phyloP scores from a whole-genome alignment of 2,329 filamentous ascomycete species.

The Apiospora malaysiana region DNA sequence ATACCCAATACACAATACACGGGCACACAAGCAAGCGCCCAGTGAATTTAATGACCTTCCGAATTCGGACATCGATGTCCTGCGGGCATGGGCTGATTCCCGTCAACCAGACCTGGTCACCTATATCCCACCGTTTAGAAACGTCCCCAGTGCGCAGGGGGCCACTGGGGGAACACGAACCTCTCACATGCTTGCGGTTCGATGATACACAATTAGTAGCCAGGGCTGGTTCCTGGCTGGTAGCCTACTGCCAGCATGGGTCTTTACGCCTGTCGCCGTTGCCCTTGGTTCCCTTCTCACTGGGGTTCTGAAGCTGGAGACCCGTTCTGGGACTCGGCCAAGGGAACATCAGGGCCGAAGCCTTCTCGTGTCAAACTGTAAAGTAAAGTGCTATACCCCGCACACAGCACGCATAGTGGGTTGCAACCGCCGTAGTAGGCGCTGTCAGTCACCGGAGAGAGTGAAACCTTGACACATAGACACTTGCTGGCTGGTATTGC shows the following conservation, averaged over 20 bases:
- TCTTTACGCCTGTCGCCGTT: neutral
- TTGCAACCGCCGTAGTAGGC: neutral
- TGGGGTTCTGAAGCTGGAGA: neutral
- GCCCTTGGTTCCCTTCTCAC: neutral
- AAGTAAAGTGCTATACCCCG: neutral
- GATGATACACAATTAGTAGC: neutral
- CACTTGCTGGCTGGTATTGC: neutral
- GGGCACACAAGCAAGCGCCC: neutral
- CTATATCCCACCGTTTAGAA: neutral
- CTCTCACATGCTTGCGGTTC: neutral
- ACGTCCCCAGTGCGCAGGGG: neutral
- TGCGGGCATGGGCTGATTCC: conserved; percentile 15
- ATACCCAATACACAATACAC: neutral
- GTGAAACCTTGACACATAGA: neutral
- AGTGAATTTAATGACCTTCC: conserved; percentile 11
- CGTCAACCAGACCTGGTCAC: neutral
- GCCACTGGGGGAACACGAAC: neutral
- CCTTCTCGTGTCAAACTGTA: conserved; percentile 2
- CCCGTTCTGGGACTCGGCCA: neutral
- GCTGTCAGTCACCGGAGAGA: neutral
- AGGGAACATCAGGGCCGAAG: neutral
- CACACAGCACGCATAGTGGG: neutral
- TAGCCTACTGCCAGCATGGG: conserved; percentile 3
- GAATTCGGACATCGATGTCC: neutral
- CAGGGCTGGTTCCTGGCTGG: neutral